Conservation (phyloP, 768 basidiomycete species). For the Tylopilus rubrobrunneus region DNA sequence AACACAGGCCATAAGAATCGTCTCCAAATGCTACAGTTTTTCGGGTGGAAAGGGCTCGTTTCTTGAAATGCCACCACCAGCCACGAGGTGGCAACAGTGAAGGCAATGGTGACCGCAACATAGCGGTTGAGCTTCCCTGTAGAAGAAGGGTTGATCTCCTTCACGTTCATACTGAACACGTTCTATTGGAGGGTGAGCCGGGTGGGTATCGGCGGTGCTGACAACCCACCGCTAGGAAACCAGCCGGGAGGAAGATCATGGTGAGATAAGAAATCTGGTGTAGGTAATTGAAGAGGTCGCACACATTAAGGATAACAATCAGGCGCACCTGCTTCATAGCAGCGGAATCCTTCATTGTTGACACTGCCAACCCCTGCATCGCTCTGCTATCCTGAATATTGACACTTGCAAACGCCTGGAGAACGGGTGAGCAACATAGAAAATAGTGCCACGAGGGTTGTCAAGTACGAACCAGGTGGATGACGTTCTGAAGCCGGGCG, state of each 20-base stretch:
- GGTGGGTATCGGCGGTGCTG: neutral
- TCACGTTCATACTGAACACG: constrained; percentile 30
- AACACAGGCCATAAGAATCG: constrained; percentile 23
- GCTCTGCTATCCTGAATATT: constrained; percentile 50
- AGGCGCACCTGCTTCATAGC: constrained; percentile 33
- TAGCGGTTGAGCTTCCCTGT: constrained; percentile 35
- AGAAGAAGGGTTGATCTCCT: constrained; percentile 27
- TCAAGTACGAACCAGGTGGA: constrained; percentile 23
- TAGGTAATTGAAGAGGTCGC: constrained; percentile 5
- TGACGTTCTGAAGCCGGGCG: constrained; percentile 34
- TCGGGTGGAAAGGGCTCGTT: constrained; percentile 15
- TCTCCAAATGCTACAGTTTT: neutral
- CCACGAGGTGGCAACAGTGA: constrained; percentile 55
- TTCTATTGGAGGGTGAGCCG: constrained; percentile 25
- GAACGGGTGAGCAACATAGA: neutral
- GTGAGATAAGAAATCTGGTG: constrained; percentile 46
- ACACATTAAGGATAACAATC: neutral
- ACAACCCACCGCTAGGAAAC: constrained; percentile 34
- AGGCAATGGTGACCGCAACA: constrained; percentile 37
- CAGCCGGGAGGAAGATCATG: constrained; percentile 58
- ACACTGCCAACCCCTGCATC: constrained; percentile 48
- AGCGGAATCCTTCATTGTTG: constrained; percentile 40
- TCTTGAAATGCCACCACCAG: constrained; percentile 49
- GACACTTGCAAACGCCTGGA: constrained; percentile 55
- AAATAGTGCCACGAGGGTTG: too few species aligned